These are phyloP conservation scores for Aspergillus transmontanensis DNA, from an alignment of 2,329 filamentous ascomycete species.

Conservation along the genomic window DNA sequence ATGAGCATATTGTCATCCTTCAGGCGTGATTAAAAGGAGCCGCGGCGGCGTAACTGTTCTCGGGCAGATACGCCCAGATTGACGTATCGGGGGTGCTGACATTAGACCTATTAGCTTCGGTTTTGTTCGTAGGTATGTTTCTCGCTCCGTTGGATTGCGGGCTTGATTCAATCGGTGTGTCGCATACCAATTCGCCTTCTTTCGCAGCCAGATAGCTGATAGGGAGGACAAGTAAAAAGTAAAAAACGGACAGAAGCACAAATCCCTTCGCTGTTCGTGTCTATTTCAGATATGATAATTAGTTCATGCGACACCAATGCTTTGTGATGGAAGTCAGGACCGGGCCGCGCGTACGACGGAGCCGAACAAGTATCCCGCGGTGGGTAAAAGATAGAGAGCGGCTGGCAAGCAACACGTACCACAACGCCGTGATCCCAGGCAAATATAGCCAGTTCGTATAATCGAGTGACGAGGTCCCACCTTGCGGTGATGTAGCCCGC, in stretches of 20 bases:
- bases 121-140: background rate
- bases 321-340: background rate
- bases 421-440: slow-evolving; percentile 99
- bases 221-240: slow-evolving; percentile 81
- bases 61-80: slow-evolving; percentile 86
- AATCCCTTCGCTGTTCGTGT: slow-evolving; percentile 85
- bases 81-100: slow-evolving; percentile 77
- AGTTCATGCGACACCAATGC: slow-evolving; percentile 9
- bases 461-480: slow-evolving; percentile 95
- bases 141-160: slow-evolving; percentile 6
- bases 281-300: slow-evolving; percentile 49
- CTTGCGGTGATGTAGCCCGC: slow-evolving; percentile 98
- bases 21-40: slow-evolving; percentile 73
- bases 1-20: slow-evolving; percentile 64
- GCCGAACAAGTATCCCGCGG: slow-evolving; percentile 8
- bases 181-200: slow-evolving; percentile 76
- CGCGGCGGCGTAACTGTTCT: slow-evolving; percentile 90
- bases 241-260: slow-evolving; percentile 77
- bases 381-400: slow-evolving; percentile 7
- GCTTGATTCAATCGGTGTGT: slow-evolving; percentile 10
- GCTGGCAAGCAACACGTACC: slow-evolving; percentile 55
- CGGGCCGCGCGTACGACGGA: background rate
- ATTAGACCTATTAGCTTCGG: slow-evolving; percentile 6
- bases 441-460: slow-evolving; percentile 96
- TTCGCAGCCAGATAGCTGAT: slow-evolving; percentile 78